Percentiles rank a stretch among this genome's conserved stretches.
Conservation (phyloP, 2,329 filamentous ascomycete genomes). For the Phyllachora maydis region DNA sequence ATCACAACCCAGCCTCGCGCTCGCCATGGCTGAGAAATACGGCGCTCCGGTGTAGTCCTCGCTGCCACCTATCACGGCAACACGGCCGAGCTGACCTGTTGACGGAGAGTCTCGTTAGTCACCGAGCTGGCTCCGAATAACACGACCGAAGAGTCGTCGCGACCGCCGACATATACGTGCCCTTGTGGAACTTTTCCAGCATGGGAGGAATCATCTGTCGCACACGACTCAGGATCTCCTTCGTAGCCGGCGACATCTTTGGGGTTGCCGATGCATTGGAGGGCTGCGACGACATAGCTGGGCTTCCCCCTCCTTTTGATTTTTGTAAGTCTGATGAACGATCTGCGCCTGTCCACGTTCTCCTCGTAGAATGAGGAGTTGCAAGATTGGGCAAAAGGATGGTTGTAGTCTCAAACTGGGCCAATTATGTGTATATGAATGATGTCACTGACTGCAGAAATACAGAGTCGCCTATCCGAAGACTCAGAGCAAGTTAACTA, state of each 20-base stretch:
- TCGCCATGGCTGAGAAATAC: slow-evolving; percentile 96
- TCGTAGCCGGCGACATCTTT: slow-evolving; percentile 51
- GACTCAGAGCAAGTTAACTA: too few species aligned
- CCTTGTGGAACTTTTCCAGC: slow-evolving; percentile 92
- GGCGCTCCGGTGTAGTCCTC: slow-evolving; percentile 94
- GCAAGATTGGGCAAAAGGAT: too few species aligned
- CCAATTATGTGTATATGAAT: too few species aligned
- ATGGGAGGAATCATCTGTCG: slow-evolving; percentile 86
- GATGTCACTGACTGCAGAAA: too few species aligned
- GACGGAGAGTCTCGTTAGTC: neutral
- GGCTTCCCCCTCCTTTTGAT: too few species aligned
- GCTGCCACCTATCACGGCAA: slow-evolving; percentile 87
- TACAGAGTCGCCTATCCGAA: too few species aligned
- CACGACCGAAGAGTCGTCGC: neutral
- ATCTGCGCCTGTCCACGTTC: too few species aligned
- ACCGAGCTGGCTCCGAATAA: slow-evolving; percentile 1
- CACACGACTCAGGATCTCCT: slow-evolving; percentile 58
- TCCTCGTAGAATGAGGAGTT: too few species aligned
- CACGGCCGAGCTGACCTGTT: slow-evolving; percentile 83
- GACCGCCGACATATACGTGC: slow-evolving; percentile 20
- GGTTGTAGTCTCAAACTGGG: too few species aligned
- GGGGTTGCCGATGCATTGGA: too few species aligned
- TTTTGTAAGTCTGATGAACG: too few species aligned
- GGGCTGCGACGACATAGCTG: too few species aligned
- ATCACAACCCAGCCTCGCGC: slow-evolving; percentile 72